Evolutionary conservation across 2,329 filamentous ascomycete genomes (phyloP).

Genomic region (Exophiala sideris): DNA sequence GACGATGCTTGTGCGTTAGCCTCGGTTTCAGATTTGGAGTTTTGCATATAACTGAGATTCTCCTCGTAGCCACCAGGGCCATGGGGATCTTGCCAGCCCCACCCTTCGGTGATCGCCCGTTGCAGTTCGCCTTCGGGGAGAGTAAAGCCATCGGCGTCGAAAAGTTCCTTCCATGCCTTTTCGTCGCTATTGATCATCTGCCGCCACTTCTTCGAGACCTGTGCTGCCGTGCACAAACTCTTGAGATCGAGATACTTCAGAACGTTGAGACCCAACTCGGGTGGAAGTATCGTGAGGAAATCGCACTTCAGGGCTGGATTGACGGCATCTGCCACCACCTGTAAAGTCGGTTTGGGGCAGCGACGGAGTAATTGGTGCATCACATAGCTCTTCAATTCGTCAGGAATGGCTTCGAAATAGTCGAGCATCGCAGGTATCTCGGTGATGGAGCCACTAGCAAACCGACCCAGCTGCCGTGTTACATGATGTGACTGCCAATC

Average conservation of each 20-base stretch:
- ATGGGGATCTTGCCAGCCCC: constrained; percentile 93
- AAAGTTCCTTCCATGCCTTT: constrained; percentile 89
- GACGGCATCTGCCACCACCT: constrained; percentile 83
- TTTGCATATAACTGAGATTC: constrained; percentile 63
- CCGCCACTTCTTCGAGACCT: constrained; percentile 93
- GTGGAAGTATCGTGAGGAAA: constrained; percentile 77
- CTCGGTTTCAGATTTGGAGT: constrained; percentile 40
- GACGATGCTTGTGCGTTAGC: constrained; percentile 11
- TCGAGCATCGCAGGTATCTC: constrained; percentile 85
- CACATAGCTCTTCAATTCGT: constrained; percentile 89
- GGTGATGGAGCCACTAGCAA: constrained; percentile 52
- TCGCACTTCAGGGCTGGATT: constrained; percentile 95
- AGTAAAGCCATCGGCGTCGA: constrained; percentile 77
- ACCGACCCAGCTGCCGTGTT: constrained; percentile 21
- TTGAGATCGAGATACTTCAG: constrained; percentile 80
- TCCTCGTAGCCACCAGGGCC: constrained; percentile 72
- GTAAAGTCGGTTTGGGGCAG: constrained; percentile 81
- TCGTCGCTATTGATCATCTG: constrained; percentile 89
- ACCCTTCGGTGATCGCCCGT: constrained; percentile 82
- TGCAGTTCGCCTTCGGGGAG: constrained; percentile 79
- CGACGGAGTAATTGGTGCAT: constrained; percentile 93
- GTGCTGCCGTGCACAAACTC: constrained; percentile 84
- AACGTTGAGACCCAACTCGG: constrained; percentile 83
- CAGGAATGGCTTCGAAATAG: constrained; percentile 84
- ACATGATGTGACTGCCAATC: background rate